Base-by-base conservation (phyloP, 2,329 filamentous ascomycete genomes). In the Plenodomus lindquistii region DNA sequence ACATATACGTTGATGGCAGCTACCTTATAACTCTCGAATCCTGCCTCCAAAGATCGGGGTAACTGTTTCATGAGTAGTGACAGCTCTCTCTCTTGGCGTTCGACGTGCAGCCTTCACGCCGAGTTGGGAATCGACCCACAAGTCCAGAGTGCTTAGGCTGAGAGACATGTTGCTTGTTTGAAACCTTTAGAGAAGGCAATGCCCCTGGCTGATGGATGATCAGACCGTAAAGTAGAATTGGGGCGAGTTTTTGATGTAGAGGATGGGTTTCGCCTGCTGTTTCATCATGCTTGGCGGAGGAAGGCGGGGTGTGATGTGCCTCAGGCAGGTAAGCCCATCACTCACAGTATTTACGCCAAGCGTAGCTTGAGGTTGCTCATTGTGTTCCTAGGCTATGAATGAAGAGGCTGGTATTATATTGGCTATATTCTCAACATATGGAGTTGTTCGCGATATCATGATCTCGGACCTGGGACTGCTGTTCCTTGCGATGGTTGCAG, bases 21-120 rank as follows among this genome's bases (percentile, higher is more conserved):
- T 34, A 22, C 20, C 21, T 51, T 53, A 52, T 58, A 54, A 52
- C 44, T 36, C 6, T 31, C 29, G 15, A 21, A 21, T 45, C 22
- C n/a, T 37, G 15, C 36, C 27, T 31, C 4, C 27, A 31, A 15
- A 13, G 9, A 31, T 31, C 27, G 48, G 37, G 46, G 43, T 27
- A 27, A 21, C 42, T 40, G 59, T 62, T 62, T 60, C 59, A 62
- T 50, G 20, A 52, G 5, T 16, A 24, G 52, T 57, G 50, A 51
- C 58, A 59, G 48, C 42, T 52, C 11, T 37, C 11, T 37, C 40
- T 48, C 57, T 60, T 62, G 55, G 59, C 59, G 59, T 62, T 59
- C 54, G 59, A 57, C 48, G 39, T 46, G 47, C 42, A 39, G 42
- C 50, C 40, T 50, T 37, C 35, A 50, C 52, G 52, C 54, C 54